These are phyloP conservation scores for Pythium sukuiense DNA, from an alignment of 352 stramenopile genomes.

Conservation along the genomic window DNA sequence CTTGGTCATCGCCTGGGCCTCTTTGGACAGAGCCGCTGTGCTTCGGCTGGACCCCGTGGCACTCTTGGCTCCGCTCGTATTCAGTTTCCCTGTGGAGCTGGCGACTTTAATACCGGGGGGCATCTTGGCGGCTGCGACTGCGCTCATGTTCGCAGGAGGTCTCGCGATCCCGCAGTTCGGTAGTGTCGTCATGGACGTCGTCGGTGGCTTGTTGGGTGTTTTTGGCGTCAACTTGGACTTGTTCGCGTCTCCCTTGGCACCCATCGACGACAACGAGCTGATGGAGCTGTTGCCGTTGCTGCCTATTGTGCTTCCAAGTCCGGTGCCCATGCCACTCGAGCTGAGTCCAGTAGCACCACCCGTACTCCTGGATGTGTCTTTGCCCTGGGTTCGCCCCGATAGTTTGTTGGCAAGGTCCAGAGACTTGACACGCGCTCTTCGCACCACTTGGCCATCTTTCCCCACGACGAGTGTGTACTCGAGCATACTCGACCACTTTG, in stretches of 20 bases:
- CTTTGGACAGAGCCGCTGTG: slow-evolving; percentile 45
- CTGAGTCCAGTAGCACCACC: background rate
- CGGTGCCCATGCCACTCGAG: slow-evolving; percentile 3
- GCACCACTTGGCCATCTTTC: slow-evolving; percentile 84
- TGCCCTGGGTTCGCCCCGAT: slow-evolving; percentile 38
- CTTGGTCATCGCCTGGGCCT: slow-evolving; percentile 53
- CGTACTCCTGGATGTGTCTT: slow-evolving; percentile 40
- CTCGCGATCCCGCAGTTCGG: slow-evolving; percentile 58
- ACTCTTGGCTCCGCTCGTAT: slow-evolving; percentile 39
- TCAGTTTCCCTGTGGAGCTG: slow-evolving; percentile 51
- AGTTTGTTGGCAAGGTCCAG: slow-evolving; percentile 82
- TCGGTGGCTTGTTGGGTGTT: slow-evolving; percentile 46
- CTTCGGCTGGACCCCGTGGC: slow-evolving; percentile 35
- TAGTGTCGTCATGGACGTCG: slow-evolving; percentile 52
- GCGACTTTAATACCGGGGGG: slow-evolving; percentile 51
- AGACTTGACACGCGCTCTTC: slow-evolving; percentile 76
- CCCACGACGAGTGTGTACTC: slow-evolving; percentile 84
- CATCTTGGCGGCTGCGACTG: slow-evolving; percentile 37
- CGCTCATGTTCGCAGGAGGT: slow-evolving; percentile 28
- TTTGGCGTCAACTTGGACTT: slow-evolving; percentile 48
- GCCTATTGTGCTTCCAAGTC: slow-evolving; percentile 20
- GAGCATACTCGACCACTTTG: slow-evolving; percentile 86
- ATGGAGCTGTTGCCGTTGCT: slow-evolving; percentile 27
- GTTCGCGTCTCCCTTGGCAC: slow-evolving; percentile 36
- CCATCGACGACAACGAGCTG: slow-evolving; percentile 21